Evolutionary conservation across 208 protist genomes (phyloP).

Genomic region (Balamuthia mandrillaris): DNA sequence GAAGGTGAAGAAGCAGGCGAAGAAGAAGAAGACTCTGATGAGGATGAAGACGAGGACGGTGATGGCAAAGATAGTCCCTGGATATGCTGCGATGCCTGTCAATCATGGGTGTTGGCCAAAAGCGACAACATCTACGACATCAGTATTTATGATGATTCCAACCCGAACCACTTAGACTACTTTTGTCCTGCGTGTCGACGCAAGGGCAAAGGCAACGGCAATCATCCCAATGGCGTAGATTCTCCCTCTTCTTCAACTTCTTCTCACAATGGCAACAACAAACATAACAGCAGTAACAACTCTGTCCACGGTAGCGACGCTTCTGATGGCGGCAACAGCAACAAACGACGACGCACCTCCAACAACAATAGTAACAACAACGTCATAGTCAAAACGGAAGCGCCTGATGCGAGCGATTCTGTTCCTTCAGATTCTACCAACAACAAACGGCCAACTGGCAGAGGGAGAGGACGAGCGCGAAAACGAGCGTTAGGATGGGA

Average conservation of each 20-base stretch:
- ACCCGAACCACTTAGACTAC: constrained; percentile 24
- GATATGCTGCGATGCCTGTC: constrained; percentile 27
- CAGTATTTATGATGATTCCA: constrained; percentile 12
- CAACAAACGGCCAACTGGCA: too few species aligned
- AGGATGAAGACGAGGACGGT: background rate
- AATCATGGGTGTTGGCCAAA: constrained; percentile 10
- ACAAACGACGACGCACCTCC: too few species aligned
- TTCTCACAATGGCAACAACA: background rate
- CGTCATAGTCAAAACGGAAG: too few species aligned
- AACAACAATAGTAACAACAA: too few species aligned
- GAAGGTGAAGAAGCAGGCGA: background rate
- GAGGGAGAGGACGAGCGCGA: too few species aligned
- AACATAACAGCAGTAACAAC: background rate
- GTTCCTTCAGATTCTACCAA: too few species aligned
- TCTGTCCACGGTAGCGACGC: too few species aligned
- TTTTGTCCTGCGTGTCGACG: constrained; percentile 12
- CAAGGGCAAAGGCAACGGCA: background rate
- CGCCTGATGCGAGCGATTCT: too few species aligned
- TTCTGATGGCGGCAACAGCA: too few species aligned
- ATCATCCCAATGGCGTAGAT: background rate
- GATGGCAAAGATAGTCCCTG: constrained; percentile 8
- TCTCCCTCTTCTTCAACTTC: background rate
- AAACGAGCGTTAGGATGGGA: too few species aligned
- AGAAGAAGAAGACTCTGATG: background rate
- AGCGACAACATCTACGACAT: constrained; percentile 22